phyloP scores from a whole-genome alignment of 805 yeast genomes.

The Candida namnaoensis region DNA sequence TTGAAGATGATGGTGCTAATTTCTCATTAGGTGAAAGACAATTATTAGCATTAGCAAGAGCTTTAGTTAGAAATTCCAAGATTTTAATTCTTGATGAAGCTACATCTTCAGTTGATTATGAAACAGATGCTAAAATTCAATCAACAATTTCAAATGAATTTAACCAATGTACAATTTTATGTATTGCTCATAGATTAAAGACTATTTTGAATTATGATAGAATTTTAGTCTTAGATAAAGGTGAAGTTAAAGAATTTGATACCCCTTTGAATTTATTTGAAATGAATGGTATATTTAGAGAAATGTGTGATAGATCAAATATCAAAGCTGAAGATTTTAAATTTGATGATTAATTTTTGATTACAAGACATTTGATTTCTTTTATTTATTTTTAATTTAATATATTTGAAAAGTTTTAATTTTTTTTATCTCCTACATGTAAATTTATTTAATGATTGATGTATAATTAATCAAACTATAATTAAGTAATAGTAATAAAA shows the following conservation, averaged over 20 bases:
- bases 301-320: constrained; percentile 40
- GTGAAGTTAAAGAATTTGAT: constrained; percentile 41
- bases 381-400: too few relatives aligned
- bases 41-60: constrained; percentile 53
- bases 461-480: too few relatives aligned
- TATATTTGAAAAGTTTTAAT: too few relatives aligned
- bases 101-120: constrained; percentile 59
- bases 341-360: neutral
- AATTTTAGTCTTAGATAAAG: constrained; percentile 45
- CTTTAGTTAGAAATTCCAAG: constrained; percentile 48
- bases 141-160: constrained; percentile 46
- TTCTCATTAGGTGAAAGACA: constrained; percentile 62
- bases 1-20: constrained; percentile 56
- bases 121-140: constrained; percentile 54
- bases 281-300: constrained; percentile 32
- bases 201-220: constrained; percentile 48
- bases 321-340: constrained; percentile 35
- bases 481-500: too few relatives aligned
- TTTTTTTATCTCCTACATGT: too few relatives aligned
- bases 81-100: constrained; percentile 59
- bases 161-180: constrained; percentile 44
- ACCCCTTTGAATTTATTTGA: constrained; percentile 37
- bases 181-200: constrained; percentile 59
- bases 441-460: too few relatives aligned
- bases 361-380: too few relatives aligned